Evolutionary conservation across 345 rosid genomes (phyloP).

Genomic region (Corchorus capsularis): DNA sequence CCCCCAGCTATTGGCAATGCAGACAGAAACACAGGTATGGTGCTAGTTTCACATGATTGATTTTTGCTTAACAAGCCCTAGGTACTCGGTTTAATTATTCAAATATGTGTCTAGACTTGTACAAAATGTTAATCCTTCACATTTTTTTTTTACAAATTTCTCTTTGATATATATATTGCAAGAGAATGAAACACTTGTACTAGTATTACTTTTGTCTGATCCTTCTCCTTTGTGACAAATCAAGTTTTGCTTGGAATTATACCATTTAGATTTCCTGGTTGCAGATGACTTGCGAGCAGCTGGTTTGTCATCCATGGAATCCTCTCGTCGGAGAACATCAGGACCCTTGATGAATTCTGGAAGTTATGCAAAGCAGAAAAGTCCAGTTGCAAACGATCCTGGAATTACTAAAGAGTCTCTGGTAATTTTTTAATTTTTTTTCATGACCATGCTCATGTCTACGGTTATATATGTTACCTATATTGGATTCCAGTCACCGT

Average conservation of each 20-base stretch:
- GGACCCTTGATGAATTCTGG: constrained; percentile 62
- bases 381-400: constrained; percentile 55
- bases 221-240: neutral
- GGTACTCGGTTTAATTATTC: neutral
- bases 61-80: neutral
- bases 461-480: neutral
- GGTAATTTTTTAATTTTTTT: constrained; percentile 38
- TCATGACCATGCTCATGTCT: neutral
- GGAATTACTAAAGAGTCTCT: constrained; percentile 50
- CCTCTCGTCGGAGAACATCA: constrained; percentile 68
- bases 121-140: neutral
- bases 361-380: constrained; percentile 66
- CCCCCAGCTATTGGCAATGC: constrained; percentile 46
- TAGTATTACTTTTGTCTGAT: neutral
- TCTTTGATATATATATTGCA: neutral
- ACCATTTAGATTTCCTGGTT: constrained; percentile 14
- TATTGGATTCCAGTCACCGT: neutral
- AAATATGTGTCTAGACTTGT: neutral
- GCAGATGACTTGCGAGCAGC: constrained; percentile 59
- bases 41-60: constrained; percentile 13
- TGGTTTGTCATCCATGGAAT: constrained; percentile 60
- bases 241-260: neutral
- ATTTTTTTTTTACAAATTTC: neutral
- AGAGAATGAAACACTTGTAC: neutral
- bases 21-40: constrained; percentile 67